Conservation (phyloP, 805 yeast genomes). For the Metschnikowia kunwiensis region DNA sequence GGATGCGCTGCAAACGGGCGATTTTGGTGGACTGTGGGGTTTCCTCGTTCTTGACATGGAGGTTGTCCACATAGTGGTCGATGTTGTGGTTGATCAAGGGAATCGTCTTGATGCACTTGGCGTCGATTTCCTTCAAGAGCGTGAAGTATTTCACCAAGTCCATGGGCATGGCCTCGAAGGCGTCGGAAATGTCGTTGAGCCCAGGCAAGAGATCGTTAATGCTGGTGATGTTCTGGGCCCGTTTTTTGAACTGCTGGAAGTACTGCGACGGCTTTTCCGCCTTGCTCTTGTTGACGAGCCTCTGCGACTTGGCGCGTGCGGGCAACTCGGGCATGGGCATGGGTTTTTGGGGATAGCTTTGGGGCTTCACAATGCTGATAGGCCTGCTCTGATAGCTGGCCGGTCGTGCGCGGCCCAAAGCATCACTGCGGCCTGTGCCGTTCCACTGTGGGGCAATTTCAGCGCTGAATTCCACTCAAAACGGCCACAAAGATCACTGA, state of each 20-base stretch:
- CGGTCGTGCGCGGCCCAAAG: constrained; percentile 6
- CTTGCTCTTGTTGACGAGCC: constrained; percentile 25
- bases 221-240: constrained; percentile 31
- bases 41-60: constrained; percentile 17
- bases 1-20: constrained; percentile 36
- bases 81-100: constrained; percentile 64
- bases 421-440: neutral
- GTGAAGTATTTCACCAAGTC: constrained; percentile 85
- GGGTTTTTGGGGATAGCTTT: no score
- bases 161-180: constrained; percentile 82
- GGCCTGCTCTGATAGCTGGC: neutral
- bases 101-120: constrained; percentile 76
- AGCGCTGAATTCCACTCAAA: no score
- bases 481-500: no score
- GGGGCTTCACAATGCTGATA: no score
- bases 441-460: no score
- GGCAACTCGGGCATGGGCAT: constrained; percentile 29
- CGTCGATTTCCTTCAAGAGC: constrained; percentile 86
- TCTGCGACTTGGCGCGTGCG: constrained; percentile 33
- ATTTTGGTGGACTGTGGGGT: constrained; percentile 21
- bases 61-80: constrained; percentile 39
- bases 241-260: constrained; percentile 35
- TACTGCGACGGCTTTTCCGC: constrained; percentile 23
- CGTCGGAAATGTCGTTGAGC: constrained; percentile 86
- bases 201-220: constrained; percentile 61